Base-by-base conservation (phyloP, 164 flowering plant genomes). In the Cinnamomum micranthum region DNA sequence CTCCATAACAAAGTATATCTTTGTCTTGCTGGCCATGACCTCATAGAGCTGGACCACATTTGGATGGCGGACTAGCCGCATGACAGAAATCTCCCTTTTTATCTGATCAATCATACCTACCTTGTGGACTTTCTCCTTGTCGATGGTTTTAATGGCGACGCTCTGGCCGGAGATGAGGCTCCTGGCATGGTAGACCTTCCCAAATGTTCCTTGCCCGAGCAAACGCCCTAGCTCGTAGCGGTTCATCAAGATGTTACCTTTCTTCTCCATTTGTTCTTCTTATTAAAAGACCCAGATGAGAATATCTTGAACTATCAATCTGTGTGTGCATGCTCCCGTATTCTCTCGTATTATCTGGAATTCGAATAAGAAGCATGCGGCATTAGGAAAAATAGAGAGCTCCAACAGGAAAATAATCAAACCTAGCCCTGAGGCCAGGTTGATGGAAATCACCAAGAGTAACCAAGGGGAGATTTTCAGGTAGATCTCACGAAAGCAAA, bases 131-230 rank as follows among this genome's bases (percentile, higher is more conserved):
- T 87, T 91, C 50, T 93, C 97, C 68, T 92, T 94, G 81, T 91
- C 93, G 6, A 92, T 87, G 3, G 87, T 76, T 78, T 92, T 91
- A 68, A 93, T 83, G 47, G 98, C 97, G 65, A 92, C 97, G 71
- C 90, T 86, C 73, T 79, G 84, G 64, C 87, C 84, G 11, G 88
- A 84, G 74, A 77, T 64, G 17, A 88, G 71, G 74, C 83, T 85
- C 80, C 94, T 87, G 1, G 88, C 98, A 84, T 81, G 82, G 78
- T 92, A 89, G 31, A 94, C 98, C 84, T 90, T 94, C 0, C 94
- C 98, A 72, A 92, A 94, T 65, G 93, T 90, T 4, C 96, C 98
- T 80, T 94, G 93, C 60, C 98, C 96, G 2, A 93, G 80, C 69
- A 93, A 71, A 72, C 92, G 87, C 68, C 98, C 98, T 35, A 94